Evolutionary conservation across 306 rosid genomes (phyloP), one percentile per base, ranked within the genome.

Genomic region (Luffa acutangula): DNA sequence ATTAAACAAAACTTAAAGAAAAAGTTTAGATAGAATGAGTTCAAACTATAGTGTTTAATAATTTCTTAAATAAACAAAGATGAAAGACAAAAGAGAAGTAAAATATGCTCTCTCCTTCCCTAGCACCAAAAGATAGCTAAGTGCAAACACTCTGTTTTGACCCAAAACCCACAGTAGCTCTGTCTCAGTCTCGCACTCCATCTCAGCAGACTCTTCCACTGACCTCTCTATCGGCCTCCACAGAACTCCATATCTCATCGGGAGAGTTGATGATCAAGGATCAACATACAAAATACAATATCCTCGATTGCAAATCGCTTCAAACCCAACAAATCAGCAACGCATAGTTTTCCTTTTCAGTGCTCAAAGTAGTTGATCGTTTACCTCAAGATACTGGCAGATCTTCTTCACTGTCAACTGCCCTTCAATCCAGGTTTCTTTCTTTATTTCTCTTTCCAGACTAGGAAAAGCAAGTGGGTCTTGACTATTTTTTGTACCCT

Each of bases 81-180:
- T 12, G 3, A 25, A 13, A 9, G 1, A 9, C 0, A 7, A 37
- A 12, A 67, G 6, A 15, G 8, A 14, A 4, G 20, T 37, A 39
- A 36, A 66, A 37, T 36, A 0, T 41, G 21, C 74, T 20, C 18
- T 63, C 33, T 37, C 63, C 70, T 63, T 31, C 49, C 14, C 3
- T 33, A 64, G 41, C 71, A 11, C 71, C 71, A 64, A 64, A 64
- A 64, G 43, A 5, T 73, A 49, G 59, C 6, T 51, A 67, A 48
- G 13, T 31, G 37, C 79, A 75, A 37, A 76, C 5, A n/a, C 66
- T 76, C 66, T 53, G 79, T 76, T 74, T 74, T 76, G 79, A 56
- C 56, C 79, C 66, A 76, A 76, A 46, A 51, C 49, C 12, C 66
- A 33, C 67, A 76, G 57, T 7, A 14, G 46, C 79, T 76, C 66